These are phyloP conservation scores for Peribolospora kevripleyi DNA, from an alignment of 768 basidiomycete species.

Conservation along the genomic window DNA sequence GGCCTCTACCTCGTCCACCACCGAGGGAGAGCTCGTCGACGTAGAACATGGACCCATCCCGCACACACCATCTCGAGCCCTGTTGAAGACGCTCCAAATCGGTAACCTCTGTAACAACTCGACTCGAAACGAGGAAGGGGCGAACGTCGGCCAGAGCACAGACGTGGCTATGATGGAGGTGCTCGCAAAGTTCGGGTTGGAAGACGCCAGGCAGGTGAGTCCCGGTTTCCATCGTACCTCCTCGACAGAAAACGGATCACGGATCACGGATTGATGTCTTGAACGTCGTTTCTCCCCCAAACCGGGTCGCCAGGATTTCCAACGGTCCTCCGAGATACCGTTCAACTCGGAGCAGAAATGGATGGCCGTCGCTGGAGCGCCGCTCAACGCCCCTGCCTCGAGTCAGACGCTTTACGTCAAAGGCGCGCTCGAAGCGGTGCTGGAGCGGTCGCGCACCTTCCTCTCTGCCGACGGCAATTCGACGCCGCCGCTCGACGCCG, in stretches of 20 bases:
- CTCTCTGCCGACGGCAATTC: slow-evolving; percentile 61
- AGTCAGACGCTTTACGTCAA: background rate
- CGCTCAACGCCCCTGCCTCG: slow-evolving; percentile 23
- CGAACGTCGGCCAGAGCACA: slow-evolving; percentile 64
- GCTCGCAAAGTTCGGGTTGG: slow-evolving; percentile 36
- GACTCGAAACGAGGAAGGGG: slow-evolving; percentile 43
- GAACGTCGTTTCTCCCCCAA: slow-evolving; percentile 18
- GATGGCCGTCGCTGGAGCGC: slow-evolving; percentile 68
- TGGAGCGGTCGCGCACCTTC: slow-evolving; percentile 68
- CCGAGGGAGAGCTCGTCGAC: slow-evolving; percentile 40
- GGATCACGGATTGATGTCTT: background rate
- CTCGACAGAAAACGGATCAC: background rate
- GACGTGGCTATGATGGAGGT: slow-evolving; percentile 79
- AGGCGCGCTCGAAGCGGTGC: slow-evolving; percentile 67
- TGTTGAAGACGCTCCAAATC: slow-evolving; percentile 50
- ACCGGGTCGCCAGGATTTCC: slow-evolving; percentile 1
- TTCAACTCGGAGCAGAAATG: slow-evolving; percentile 87
- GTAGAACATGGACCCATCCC: slow-evolving; percentile 30
- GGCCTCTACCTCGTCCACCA: too few species aligned
- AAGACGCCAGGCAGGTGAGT: slow-evolving; percentile 47
- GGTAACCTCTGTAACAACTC: slow-evolving; percentile 83
- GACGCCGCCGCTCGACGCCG: slow-evolving; percentile 48
- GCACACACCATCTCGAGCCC: slow-evolving; percentile 33
- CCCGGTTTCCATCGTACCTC: background rate
- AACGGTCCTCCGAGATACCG: slow-evolving; percentile 40